Conservation (phyloP, 345 rosid species). For the Heritiera fomes region DNA sequence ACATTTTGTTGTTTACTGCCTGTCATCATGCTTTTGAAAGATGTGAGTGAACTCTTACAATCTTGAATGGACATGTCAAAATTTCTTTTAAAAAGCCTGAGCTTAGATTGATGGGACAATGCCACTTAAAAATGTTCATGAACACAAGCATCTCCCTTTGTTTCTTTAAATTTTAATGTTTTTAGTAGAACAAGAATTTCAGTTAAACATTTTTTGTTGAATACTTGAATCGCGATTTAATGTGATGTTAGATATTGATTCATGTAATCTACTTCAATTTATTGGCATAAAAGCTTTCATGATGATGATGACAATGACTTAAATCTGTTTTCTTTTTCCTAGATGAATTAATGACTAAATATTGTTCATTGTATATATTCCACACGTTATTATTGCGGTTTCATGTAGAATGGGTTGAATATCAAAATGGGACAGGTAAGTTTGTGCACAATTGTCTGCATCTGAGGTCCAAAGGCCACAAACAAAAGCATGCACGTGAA, state of each 20-base stretch:
- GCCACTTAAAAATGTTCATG: neutral
- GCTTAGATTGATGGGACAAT: neutral
- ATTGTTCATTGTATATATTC: no score
- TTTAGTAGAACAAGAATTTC: neutral
- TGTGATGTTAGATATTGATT: no score
- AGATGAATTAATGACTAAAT: neutral
- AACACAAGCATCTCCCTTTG: neutral
- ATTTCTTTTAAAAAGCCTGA: neutral
- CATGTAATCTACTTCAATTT: no score
- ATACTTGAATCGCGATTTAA: neutral
- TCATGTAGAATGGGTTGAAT: neutral
- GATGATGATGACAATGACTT: neutral
- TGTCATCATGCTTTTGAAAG: neutral
- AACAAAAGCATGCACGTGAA: conserved; percentile 37
- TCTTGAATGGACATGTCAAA: neutral
- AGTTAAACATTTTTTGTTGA: neutral
- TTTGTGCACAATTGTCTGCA: neutral
- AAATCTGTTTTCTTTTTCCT: neutral
- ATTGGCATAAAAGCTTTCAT: no score
- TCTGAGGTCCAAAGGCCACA: conserved; percentile 16
- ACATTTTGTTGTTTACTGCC: neutral
- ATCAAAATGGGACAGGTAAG: neutral
- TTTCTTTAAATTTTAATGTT: neutral
- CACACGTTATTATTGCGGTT: neutral
- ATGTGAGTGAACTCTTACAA: neutral